Conservation (phyloP, 2,329 filamentous ascomycete genomes). For the Phaeosphaeria sp. region DNA sequence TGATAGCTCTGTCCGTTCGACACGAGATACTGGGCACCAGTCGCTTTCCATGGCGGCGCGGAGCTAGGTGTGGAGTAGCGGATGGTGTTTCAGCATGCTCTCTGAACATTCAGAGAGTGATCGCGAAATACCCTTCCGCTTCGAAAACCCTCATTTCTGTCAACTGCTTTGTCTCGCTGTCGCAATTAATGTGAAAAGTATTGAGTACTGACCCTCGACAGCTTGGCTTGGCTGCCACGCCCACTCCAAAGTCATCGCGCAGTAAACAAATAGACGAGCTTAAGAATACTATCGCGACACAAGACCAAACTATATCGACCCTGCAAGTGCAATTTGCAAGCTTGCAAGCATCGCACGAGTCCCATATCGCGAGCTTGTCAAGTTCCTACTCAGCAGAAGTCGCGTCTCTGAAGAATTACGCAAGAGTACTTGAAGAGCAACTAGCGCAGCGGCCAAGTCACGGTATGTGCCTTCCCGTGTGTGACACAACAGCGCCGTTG, state of each 20-base stretch:
- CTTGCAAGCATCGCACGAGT: conserved; percentile 49
- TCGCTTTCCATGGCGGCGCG: background rate
- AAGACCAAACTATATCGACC: conserved; percentile 41
- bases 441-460: conserved; percentile 33
- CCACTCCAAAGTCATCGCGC: conserved; percentile 18
- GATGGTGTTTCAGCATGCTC: background rate
- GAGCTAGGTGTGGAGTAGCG: background rate
- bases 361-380: conserved; percentile 45
- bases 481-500: background rate
- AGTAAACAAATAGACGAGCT: conserved; percentile 35
- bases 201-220: conserved; percentile 20
- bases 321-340: conserved; percentile 45
- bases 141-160: background rate
- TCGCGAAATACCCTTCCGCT: background rate
- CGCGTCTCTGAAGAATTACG: conserved; percentile 47
- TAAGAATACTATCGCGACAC: conserved; percentile 37
- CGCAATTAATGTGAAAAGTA: background rate
- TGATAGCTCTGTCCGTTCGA: background rate
- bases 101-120: background rate
- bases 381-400: conserved; percentile 51
- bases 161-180: background rate
- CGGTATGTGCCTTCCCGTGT: conserved; percentile 27
- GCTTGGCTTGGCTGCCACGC: conserved; percentile 23
- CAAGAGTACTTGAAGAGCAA: conserved; percentile 48
- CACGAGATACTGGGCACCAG: background rate